Conservation (phyloP, 2,329 filamentous ascomycete genomes). For the Samsoniella hepiali region DNA sequence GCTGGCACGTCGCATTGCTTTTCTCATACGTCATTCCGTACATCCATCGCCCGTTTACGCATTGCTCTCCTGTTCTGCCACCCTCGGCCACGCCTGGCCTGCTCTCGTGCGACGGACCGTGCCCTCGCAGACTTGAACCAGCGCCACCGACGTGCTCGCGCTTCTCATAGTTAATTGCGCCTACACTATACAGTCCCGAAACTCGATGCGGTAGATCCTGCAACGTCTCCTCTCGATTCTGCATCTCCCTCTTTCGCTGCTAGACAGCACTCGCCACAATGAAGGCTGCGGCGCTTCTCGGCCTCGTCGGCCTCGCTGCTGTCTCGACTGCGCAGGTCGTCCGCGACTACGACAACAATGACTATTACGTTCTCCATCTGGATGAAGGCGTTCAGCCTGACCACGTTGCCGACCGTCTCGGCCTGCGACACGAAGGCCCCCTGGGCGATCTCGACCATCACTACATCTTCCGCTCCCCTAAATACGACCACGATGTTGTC, state of each 20-base stretch:
- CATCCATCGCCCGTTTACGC: neutral
- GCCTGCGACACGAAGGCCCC: slow-evolving; percentile 75
- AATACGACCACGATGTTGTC: slow-evolving; percentile 58
- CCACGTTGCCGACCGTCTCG: slow-evolving; percentile 68
- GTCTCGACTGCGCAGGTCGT: slow-evolving; percentile 46
- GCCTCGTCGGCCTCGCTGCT: slow-evolving; percentile 40
- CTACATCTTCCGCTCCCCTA: slow-evolving; percentile 77
- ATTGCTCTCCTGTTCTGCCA: neutral
- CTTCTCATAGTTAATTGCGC: neutral
- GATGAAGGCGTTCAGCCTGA: slow-evolving; percentile 61
- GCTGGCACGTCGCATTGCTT: neutral
- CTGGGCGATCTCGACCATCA: slow-evolving; percentile 76
- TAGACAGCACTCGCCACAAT: slow-evolving; percentile 1
- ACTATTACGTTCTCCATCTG: slow-evolving; percentile 93
- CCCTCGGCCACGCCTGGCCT: neutral
- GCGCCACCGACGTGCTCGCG: neutral
- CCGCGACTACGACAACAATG: slow-evolving; percentile 74
- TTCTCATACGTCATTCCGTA: neutral
- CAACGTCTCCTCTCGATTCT: neutral
- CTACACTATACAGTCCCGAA: neutral
- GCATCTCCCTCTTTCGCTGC: neutral
- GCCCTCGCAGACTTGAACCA: neutral
- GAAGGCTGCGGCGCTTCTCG: slow-evolving; percentile 24
- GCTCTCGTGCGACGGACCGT: slow-evolving; percentile 6
- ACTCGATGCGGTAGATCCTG: slow-evolving; percentile 4